These are phyloP conservation scores for Oryza glumipatula DNA, from an alignment of 176 grass and related monocot species.

Conservation along the genomic window DNA sequence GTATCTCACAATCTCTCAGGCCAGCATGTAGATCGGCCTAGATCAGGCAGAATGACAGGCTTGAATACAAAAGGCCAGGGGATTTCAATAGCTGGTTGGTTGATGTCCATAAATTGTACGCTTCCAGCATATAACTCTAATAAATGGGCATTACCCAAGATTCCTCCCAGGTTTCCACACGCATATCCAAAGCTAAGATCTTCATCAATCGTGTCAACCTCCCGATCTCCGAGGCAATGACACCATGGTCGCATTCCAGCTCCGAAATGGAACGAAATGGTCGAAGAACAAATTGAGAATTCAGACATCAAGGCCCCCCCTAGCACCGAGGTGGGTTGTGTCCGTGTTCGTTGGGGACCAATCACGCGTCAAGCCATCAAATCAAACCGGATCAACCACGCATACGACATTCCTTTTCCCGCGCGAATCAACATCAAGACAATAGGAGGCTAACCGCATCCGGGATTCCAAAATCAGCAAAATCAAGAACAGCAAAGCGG, in stretches of 20 bases:
- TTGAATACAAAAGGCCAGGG: background rate
- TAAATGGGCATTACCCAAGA: background rate
- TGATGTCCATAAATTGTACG: background rate
- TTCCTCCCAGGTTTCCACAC: constrained; percentile 5
- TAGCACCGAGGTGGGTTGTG: background rate
- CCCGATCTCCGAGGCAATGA: background rate
- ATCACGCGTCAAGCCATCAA: constrained; percentile 25
- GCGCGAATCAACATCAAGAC: background rate
- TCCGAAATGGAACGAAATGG: background rate
- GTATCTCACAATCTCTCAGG: background rate
- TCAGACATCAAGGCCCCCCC: background rate
- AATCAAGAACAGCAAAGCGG: background rate
- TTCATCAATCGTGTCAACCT: background rate
- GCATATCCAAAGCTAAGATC: background rate
- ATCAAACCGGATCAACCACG: constrained; percentile 14
- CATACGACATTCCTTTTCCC: background rate
- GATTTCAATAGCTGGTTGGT: background rate
- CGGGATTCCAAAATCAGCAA: background rate
- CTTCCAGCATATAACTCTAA: background rate
- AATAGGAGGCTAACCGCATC: background rate
- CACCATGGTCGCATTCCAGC: background rate
- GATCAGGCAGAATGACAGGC: constrained; percentile 5
- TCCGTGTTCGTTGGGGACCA: background rate
- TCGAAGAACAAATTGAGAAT: background rate
- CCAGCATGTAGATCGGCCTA: background rate